Evolutionary conservation across 257 asterid genomes (phyloP).

Genomic region (Fraxinus cuspidata): DNA sequence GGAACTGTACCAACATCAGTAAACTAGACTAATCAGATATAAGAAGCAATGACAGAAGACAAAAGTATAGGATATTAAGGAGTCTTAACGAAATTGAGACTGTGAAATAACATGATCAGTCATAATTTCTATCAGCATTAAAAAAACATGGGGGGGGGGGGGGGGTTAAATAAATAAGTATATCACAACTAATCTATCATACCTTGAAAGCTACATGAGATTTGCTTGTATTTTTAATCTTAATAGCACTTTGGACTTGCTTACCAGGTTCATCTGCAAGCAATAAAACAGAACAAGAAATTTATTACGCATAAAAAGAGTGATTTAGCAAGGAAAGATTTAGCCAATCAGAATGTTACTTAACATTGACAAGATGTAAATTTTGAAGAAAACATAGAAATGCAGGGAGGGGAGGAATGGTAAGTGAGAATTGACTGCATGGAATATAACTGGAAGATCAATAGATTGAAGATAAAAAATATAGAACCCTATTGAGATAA

Average conservation of each 20-base stretch:
- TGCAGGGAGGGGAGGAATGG: background rate
- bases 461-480: background rate
- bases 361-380: background rate
- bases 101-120: background rate
- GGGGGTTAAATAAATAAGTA: background rate
- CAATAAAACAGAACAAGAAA: background rate
- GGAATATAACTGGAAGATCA: background rate
- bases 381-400: background rate
- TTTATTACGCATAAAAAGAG: background rate
- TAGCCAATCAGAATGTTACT: background rate
- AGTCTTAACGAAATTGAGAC: slow-evolving; percentile 17
- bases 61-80: background rate
- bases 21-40: slow-evolving; percentile 28
- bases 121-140: slow-evolving; percentile 1
- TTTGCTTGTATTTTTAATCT: slow-evolving; percentile 89
- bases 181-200: slow-evolving; percentile 8
- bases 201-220: slow-evolving; percentile 96
- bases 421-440: background rate
- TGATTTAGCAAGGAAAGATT: background rate
- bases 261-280: slow-evolving; percentile 89
- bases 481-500: background rate
- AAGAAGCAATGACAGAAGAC: background rate
- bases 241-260: slow-evolving; percentile 90
- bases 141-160: background rate
- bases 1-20: slow-evolving; percentile 57